Conservation (phyloP, 192 early-diverging fungal genomes). For the Linnemannia zychae region DNA sequence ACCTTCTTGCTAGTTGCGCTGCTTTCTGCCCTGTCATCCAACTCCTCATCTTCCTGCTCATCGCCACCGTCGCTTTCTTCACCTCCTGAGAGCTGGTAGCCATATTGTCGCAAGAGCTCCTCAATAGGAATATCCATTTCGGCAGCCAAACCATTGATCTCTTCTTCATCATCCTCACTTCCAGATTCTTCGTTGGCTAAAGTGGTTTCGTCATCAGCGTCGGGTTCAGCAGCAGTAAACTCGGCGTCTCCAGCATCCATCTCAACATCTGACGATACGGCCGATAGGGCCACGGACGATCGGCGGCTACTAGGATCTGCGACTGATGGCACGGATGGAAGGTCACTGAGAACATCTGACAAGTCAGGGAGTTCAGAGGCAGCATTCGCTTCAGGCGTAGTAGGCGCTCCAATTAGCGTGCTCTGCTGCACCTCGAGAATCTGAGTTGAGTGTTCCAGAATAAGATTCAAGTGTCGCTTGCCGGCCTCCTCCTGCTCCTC, state of each 20-base stretch:
- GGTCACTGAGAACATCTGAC: constrained; percentile 24
- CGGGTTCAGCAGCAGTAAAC: constrained; percentile 23
- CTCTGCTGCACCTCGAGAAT: constrained; percentile 72
- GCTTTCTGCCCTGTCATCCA: neutral
- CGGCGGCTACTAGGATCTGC: constrained; percentile 33
- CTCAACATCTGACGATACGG: constrained; percentile 33
- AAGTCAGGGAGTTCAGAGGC: constrained; percentile 10
- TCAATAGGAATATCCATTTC: constrained; percentile 78
- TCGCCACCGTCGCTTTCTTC: constrained; percentile 43
- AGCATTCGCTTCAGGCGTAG: neutral
- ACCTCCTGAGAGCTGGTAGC: constrained; percentile 41
- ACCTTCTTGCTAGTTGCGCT: neutral
- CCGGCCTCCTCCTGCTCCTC: constrained; percentile 72
- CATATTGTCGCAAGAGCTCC: constrained; percentile 67
- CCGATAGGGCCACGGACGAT: constrained; percentile 30
- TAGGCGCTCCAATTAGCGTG: constrained; percentile 22
- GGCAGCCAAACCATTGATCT: constrained; percentile 65
- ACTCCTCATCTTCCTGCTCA: constrained; percentile 28
- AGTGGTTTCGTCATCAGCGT: constrained; percentile 54
- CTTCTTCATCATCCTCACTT: constrained; percentile 61
- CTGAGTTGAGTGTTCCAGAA: constrained; percentile 80
- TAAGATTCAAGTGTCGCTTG: constrained; percentile 75
- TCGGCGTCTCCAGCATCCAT: constrained; percentile 48
- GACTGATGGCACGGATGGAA: constrained; percentile 18
- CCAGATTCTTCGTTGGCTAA: constrained; percentile 44